Conservation (phyloP, 441 rosid species). For the California macrophylla region DNA sequence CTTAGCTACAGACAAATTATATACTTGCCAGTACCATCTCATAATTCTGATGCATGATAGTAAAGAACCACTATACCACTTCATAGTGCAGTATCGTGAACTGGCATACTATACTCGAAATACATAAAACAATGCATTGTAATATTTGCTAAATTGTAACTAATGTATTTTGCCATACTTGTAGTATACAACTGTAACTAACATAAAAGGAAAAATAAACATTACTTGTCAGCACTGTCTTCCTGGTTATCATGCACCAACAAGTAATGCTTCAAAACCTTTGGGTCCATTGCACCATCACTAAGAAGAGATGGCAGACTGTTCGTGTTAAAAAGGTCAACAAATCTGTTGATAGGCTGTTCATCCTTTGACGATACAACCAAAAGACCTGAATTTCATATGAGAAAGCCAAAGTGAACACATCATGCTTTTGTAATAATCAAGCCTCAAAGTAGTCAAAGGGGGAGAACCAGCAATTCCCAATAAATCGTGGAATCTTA, state of each 20-base stretch:
- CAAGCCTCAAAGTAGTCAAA: constrained; percentile 6
- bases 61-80: constrained; percentile 18
- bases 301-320: constrained; percentile 75
- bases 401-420: not conserved
- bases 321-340: constrained; percentile 74
- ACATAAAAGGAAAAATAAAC: not conserved
- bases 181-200: not conserved
- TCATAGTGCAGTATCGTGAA: not conserved
- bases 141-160: not conserved
- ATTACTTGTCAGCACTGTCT: constrained; percentile 61
- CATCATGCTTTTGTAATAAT: not conserved
- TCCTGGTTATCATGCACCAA: constrained; percentile 92
- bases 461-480: constrained; percentile 14
- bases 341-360: constrained; percentile 64
- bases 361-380: constrained; percentile 92
- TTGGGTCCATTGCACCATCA: constrained; percentile 93
- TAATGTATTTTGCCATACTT: not conserved
- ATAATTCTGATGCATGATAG: not conserved
- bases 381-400: constrained; percentile 64
- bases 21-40: not conserved
- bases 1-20: not conserved
- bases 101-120: not conserved
- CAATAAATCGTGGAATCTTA: constrained; percentile 36
- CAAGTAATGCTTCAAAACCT: constrained; percentile 72
- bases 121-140: not conserved